These are phyloP conservation scores for Serendipita vermifera DNA, from an alignment of 768 basidiomycete species.

Conservation along the genomic window DNA sequence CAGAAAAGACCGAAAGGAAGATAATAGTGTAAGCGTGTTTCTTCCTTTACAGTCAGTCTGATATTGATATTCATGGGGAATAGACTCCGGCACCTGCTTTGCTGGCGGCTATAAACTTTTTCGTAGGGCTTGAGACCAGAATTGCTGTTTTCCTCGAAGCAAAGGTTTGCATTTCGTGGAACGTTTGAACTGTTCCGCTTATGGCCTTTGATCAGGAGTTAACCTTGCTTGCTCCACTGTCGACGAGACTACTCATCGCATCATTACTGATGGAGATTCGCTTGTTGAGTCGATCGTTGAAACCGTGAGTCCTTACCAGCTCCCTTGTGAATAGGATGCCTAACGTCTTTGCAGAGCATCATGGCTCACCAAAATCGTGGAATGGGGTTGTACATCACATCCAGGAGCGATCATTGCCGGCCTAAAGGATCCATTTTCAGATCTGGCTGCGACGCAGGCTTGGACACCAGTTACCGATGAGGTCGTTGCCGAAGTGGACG, in stretches of 20 bases:
- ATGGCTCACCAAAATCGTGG: conserved; percentile 21
- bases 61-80: conserved; percentile 3
- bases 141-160: conserved; percentile 43
- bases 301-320: conserved; percentile 35
- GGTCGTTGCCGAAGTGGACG: conserved; percentile 32
- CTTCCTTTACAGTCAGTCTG: background rate
- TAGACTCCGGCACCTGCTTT: background rate
- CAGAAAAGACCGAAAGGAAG: conserved; percentile 29
- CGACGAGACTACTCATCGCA: conserved; percentile 47
- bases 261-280: conserved; percentile 53
- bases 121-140: conserved; percentile 42
- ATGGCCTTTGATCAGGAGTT: conserved; percentile 40
- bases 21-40: background rate
- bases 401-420: conserved; percentile 12
- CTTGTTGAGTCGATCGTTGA: conserved; percentile 47
- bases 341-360: conserved; percentile 20
- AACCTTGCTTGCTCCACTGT: conserved; percentile 34
- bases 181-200: background rate
- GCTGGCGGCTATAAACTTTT: conserved; percentile 28
- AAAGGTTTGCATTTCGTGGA: conserved; percentile 30
- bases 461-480: conserved; percentile 25
- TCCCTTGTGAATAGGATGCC: conserved; percentile 33
- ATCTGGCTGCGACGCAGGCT: background rate
- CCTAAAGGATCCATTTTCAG: background rate
- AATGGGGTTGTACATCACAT: conserved; percentile 23